phyloP scores from a whole-genome alignment of 106 monocot genomes.

The Dendrobium nobile region DNA sequence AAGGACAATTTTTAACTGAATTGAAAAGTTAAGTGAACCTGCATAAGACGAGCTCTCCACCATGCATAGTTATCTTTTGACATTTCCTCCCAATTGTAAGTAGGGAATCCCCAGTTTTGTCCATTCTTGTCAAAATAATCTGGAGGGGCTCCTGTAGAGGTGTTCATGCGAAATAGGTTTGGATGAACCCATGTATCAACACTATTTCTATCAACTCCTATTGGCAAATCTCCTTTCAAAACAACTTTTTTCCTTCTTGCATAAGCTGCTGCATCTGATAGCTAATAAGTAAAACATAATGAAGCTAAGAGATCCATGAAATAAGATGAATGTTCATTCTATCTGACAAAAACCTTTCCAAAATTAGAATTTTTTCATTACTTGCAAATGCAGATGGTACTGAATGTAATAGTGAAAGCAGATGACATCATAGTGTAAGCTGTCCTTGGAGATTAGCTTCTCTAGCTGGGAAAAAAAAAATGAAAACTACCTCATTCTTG shows the following conservation, averaged over 20 bases:
- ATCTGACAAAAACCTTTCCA: not conserved
- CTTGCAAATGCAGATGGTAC: conserved; percentile 88
- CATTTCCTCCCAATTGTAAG: conserved; percentile 99
- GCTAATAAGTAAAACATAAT: conserved; percentile 22
- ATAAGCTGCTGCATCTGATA: conserved; percentile 77
- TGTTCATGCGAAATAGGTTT: conserved; percentile 86
- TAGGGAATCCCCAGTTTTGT: conserved; percentile 98
- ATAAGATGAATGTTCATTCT: not conserved
- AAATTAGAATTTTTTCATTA: conserved; percentile 23
- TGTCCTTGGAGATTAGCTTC: conserved; percentile 71
- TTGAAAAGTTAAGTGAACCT: conserved; percentile 31
- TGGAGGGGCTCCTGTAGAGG: conserved; percentile 90
- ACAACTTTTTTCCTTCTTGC: conserved; percentile 72
- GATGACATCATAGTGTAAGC: conserved; percentile 72
- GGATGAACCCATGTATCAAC: conserved; percentile 95
- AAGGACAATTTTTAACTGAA: not conserved
- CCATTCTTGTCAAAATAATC: conserved; percentile 96
- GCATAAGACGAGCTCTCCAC: conserved; percentile 88
- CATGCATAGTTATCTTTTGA: conserved; percentile 88
- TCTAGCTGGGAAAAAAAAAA: conserved; percentile 53
- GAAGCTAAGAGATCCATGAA: not conserved
- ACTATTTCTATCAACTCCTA: conserved; percentile 85
- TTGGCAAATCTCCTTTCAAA: conserved; percentile 94
- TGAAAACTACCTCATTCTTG: not conserved
- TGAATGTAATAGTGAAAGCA: conserved; percentile 88